A percentile compares a stretch with the other conserved stretches of the same genome.
These are phyloP conservation scores for Periconia sp. DNA, from an alignment of 2,329 filamentous ascomycete species.

Conservation along the genomic window DNA sequence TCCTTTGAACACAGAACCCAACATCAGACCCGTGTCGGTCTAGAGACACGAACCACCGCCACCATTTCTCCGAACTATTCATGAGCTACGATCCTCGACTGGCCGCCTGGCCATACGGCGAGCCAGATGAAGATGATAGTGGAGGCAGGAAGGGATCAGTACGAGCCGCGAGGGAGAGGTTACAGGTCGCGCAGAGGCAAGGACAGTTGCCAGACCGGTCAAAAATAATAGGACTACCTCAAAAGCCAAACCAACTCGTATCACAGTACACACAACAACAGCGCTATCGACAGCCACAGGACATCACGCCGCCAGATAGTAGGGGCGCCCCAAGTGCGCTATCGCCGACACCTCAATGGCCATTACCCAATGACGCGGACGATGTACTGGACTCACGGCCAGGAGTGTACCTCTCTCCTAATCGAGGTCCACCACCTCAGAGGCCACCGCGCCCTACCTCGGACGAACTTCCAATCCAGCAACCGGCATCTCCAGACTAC, in stretches of 20 bases:
- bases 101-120: constrained; percentile 40
- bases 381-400: constrained; percentile 31
- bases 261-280: constrained; percentile 28
- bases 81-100: constrained; percentile 47
- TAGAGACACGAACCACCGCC: constrained; percentile 36
- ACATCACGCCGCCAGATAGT: constrained; percentile 20
- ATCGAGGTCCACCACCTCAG: constrained; percentile 48
- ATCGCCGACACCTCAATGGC: constrained; percentile 54
- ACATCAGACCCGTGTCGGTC: constrained; percentile 38
- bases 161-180: constrained; percentile 42
- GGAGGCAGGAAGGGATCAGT: constrained; percentile 42
- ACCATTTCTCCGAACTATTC: constrained; percentile 34
- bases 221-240: constrained; percentile 42
- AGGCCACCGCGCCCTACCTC: constrained; percentile 49
- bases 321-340: constrained; percentile 19
- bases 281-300: constrained; percentile 18
- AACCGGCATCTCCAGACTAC: constrained; percentile 27
- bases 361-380: constrained; percentile 47
- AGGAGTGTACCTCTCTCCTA: constrained; percentile 26
- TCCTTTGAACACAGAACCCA: constrained; percentile 8
- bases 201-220: constrained; percentile 37
- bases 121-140: constrained; percentile 27
- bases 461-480: constrained; percentile 41
- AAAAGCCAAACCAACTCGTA: constrained; percentile 42
- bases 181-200: constrained; percentile 37